A percentile compares a stretch with the other conserved stretches of the same genome.
phyloP scores from a whole-genome alignment of 257 asterid species.

The Paraleonurus japonicus region DNA sequence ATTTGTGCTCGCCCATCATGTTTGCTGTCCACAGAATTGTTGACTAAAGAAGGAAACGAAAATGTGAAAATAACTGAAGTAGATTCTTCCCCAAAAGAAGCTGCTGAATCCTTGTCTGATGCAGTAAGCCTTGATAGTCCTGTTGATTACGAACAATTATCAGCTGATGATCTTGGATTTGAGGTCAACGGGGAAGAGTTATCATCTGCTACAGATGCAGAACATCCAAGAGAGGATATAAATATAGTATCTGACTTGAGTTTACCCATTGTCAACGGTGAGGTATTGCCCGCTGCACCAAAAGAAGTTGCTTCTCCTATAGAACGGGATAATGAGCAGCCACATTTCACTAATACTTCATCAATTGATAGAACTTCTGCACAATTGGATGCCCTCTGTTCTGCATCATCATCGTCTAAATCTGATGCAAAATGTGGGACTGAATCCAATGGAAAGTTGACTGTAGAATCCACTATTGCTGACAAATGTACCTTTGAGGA shows the following conservation, averaged over 20 bases:
- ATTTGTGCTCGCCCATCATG: constrained; percentile 56
- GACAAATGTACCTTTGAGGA: constrained; percentile 26
- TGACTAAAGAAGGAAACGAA: constrained; percentile 38
- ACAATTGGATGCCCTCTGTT: background rate
- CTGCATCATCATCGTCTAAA: constrained; percentile 13
- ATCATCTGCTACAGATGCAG: constrained; percentile 19
- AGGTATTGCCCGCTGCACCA: constrained; percentile 22
- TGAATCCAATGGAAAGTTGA: constrained; percentile 4
- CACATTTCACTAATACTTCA: constrained; percentile 13
- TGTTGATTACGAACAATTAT: constrained; percentile 34
- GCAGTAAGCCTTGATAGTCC: constrained; percentile 28
- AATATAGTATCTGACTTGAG: constrained; percentile 33
- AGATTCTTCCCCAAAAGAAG: constrained; percentile 31
- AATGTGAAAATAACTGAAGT: constrained; percentile 34
- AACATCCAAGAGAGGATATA: constrained; percentile 30
- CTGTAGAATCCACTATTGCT: constrained; percentile 25
- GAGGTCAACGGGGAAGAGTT: constrained; percentile 32
- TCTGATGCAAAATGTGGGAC: constrained; percentile 33
- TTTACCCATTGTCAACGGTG: constrained; percentile 24
- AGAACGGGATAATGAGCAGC: constrained; percentile 17
- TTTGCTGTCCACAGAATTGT: constrained; percentile 52
- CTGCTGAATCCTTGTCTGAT: constrained; percentile 34
- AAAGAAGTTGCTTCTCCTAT: constrained; percentile 27
- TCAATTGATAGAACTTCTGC: background rate
- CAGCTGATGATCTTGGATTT: constrained; percentile 27